Base-by-base conservation (phyloP, 257 asterid genomes). In the Salvia rosmarinus region DNA sequence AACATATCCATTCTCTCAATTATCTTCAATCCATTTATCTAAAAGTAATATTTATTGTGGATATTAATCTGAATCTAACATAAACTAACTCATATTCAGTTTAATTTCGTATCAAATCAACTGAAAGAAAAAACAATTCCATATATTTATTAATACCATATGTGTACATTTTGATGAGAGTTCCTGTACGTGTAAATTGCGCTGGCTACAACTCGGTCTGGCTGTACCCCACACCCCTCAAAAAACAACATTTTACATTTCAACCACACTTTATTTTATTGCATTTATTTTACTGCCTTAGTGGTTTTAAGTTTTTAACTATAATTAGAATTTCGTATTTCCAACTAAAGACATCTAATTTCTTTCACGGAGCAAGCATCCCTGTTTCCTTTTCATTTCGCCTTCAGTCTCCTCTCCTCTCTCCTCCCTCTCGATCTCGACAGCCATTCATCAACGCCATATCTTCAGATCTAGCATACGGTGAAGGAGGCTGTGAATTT, bases 331-430 rank as follows among this genome's bases (percentile, higher is more conserved):
- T 56, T 47, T 28, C 34, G 52, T 64, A 59, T 67, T 76, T 72
- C 79, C 77, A 72, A 72, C 79, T 55, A 67, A 71, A 46, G 80
- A 79, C 86, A 76, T 80, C 85, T 78, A 69, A 40, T 11, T 42
- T 73, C 77, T 49, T 49, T 21, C 13, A 70, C 60, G 66, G 62
- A 30, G 77, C n/a, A n/a, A n/a, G n/a, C 71, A 59, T 50, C 71
- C 66, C 67, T 51, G 40, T 50, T 54, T 34, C 57, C 51, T 32
- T 40, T 66, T 61, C 63, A n/a, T n/a, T 67, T 75, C 77, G 40
- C 81, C 59, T 63, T 21, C 55, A 4, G 2, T 81, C 74, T 64
- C 65, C 71, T n/a, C 56, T 68, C 32, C 73, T 62, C 80, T n/a
- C 44, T n/a, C 77, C 71, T 75, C 77, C 21, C 56, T 79, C 79